phyloP scores from a whole-genome alignment of 257 asterid genomes.

The Catharanthus roseus region DNA sequence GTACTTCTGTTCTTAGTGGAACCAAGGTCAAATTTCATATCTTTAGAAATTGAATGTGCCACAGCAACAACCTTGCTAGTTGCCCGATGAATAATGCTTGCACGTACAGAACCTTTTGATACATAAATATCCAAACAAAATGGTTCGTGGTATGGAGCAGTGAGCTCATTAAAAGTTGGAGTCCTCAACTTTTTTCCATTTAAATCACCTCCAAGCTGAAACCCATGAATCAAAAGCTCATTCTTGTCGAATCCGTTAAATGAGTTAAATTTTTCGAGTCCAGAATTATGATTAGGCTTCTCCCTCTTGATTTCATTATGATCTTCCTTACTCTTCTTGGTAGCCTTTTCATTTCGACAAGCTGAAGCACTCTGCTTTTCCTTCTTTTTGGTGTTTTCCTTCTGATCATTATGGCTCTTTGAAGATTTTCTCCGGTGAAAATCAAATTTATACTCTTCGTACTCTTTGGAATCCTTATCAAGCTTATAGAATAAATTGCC shows the following conservation, averaged over 20 bases:
- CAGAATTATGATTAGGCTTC: constrained; percentile 3
- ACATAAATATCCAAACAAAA: constrained; percentile 72
- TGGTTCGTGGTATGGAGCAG: constrained; percentile 80
- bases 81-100: constrained; percentile 74
- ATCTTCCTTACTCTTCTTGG: constrained; percentile 26
- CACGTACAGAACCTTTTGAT: constrained; percentile 69
- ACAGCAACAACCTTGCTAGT: constrained; percentile 82
- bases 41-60: constrained; percentile 84
- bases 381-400: constrained; percentile 28
- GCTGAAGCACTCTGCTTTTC: constrained; percentile 13
- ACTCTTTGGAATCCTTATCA: constrained; percentile 73
- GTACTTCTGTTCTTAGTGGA: constrained; percentile 67
- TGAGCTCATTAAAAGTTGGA: constrained; percentile 71
- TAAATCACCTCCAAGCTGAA: constrained; percentile 25
- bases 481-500: constrained; percentile 72
- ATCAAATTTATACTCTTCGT: constrained; percentile 61
- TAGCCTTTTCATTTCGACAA: constrained; percentile 19
- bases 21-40: constrained; percentile 67
- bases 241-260: constrained; percentile 14
- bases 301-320: constrained; percentile 26
- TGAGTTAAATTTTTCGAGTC: too few relatives aligned
- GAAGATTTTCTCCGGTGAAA: constrained; percentile 55
- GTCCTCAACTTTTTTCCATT: constrained; percentile 39
- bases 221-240: constrained; percentile 14
- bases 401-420: constrained; percentile 29